Evolutionary conservation across 495 filamentous ascomycete genomes (phyloP), one percentile per base, ranked within the genome.

Genomic region (Xylaria grammica): DNA sequence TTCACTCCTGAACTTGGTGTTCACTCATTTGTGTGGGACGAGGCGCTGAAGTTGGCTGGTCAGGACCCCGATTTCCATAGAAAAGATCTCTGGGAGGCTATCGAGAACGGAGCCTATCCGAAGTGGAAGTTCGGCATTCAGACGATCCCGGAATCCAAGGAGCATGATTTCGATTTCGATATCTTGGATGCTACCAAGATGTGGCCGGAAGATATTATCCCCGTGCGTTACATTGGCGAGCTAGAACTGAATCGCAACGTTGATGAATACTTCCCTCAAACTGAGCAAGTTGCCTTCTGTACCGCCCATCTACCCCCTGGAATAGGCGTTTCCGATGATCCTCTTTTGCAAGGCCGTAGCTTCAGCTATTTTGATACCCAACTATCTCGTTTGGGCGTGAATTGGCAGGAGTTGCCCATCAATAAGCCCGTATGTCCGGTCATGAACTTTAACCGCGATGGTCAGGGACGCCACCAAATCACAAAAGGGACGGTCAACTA

Each of bases 331-430:
- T 93, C 91, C 6, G 85, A 95, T 68, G 93, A 97, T 68, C 91
- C 92, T 1, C 79, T 96, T 4, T 82, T 95, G 4, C 89, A 93
- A 70, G 91, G 91, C 45, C 87, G 93, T 6, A 95, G 92, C 79
- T 96, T 96, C 74, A 90, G 86, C 56, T 97, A 96, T 77, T 87
- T 89, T 42, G 93, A 97, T 66, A 96, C 93, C 1, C 93, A 97
- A 71, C 80, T 96, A 29, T 88, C 85, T 10, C 89, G 93, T 30
- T 84, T 96, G 0, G 93, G 93, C 15, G 78, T 87, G 50, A 97
- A 97, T 77, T 96, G 87, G 86, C 81, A 96, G 67, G 91, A 96
- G 72, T 77, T 96, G 4, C 92, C 93, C 22, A 90, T 96, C 71
- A 97, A 97, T 75, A 75, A 78, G n/a, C 82, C 83, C 1, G 77